Conservation (phyloP, 306 rosid genomes). For the Prunus mume region DNA sequence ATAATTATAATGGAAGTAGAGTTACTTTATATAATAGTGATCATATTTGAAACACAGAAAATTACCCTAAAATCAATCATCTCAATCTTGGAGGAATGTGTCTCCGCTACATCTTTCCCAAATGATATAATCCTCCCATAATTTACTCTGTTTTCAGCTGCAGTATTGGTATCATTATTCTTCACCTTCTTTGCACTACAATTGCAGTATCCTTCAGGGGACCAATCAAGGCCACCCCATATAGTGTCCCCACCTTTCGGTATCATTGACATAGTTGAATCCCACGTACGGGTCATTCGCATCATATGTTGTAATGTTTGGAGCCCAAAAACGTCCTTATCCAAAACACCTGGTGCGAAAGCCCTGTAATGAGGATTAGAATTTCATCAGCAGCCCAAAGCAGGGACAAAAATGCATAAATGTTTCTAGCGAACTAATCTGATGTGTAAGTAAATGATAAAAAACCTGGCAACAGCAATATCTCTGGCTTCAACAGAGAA, state of each 20-base stretch:
- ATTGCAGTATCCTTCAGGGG: slow-evolving; percentile 59
- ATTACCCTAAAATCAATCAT: slow-evolving; percentile 71
- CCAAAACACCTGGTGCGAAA: slow-evolving; percentile 73
- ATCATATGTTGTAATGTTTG: slow-evolving; percentile 68
- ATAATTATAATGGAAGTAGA: neutral
- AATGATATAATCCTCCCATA: slow-evolving; percentile 77
- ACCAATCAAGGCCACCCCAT: slow-evolving; percentile 89
- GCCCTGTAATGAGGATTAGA: slow-evolving; percentile 51
- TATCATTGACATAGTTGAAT: slow-evolving; percentile 87
- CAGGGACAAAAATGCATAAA: neutral
- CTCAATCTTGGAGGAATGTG: slow-evolving; percentile 61
- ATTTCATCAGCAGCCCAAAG: slow-evolving; percentile 19
- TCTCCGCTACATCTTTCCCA: slow-evolving; percentile 58
- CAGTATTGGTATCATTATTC: slow-evolving; percentile 36
- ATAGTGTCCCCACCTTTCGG: slow-evolving; percentile 84
- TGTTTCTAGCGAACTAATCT: neutral
- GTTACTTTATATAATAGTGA: too few relatives aligned
- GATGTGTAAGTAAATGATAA: neutral
- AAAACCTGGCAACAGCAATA: slow-evolving; percentile 85
- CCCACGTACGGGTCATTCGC: slow-evolving; percentile 94
- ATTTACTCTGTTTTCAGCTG: slow-evolving; percentile 34
- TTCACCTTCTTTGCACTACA: slow-evolving; percentile 56
- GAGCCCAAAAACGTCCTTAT: slow-evolving; percentile 76
- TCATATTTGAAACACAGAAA: slow-evolving; percentile 16
- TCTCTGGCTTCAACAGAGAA: slow-evolving; percentile 81